Base-by-base conservation (phyloP, 345 rosid genomes). In the Garcia nutans region DNA sequence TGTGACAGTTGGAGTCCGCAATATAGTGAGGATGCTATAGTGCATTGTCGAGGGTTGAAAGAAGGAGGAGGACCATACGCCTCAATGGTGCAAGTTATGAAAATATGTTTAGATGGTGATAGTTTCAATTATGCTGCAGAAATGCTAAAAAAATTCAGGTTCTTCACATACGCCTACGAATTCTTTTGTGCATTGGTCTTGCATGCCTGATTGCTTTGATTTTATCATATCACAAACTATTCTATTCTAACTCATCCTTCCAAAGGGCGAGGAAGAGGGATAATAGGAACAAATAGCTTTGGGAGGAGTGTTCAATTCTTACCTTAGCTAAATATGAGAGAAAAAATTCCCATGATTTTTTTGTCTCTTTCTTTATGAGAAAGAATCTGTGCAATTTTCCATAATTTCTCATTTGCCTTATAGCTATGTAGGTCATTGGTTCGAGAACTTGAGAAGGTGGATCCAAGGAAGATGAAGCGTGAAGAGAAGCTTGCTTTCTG, bases 401-500 rank as follows among this genome's bases (percentile, higher is more conserved):
- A 49, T 73, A 76, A 17, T 77, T 58, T 56, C 70, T 70, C 23
- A 59, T 49, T 68, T 52, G 55, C 65, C 55, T 77, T 80, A 52
- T 70, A 28, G 56, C 72, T 77, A 11, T 77, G 85, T 69, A 93
- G 97, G 85, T 88, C 89, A 59, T 49, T 93, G 85, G 91, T 91
- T 60, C 85, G 82, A 42, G 86, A 76, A 80, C 98, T 93, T 23
- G 98, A 91, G 89, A 88, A 83, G 78, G 86, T 90, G 78, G 93
- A 93, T 72, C 92, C 88, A 0, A 79, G 79, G 81, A 88, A 86
- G 85, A 86, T 93, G 98, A 93, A 82, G 86, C 91, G 97, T 0
- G 98, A 93, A 85, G 92, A 90, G 85, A 93, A 89, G 87, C 94
- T 91, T 42, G 97, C 97, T n/a, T 93, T 93, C 85, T 93, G 94